Percentiles rank a stretch among this genome's conserved stretches.
These are phyloP conservation scores for Hirschfeldia incana DNA, from an alignment of 345 rosid genomes.

Conservation along the genomic window DNA sequence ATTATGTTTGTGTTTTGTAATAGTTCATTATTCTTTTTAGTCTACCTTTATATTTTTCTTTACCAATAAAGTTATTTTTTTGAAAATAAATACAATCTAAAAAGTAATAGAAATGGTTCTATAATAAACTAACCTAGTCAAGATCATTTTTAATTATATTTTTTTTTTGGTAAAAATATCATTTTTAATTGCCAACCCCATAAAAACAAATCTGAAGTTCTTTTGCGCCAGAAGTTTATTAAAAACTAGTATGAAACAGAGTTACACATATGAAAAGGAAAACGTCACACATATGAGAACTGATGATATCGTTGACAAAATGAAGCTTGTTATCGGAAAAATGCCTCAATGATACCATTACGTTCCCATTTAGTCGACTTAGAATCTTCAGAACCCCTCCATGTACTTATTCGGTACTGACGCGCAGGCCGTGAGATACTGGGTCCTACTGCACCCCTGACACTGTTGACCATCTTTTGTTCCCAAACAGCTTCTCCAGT, in stretches of 20 bases:
- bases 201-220: no score
- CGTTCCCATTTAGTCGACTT: background rate
- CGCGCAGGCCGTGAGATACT: background rate
- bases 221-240: background rate
- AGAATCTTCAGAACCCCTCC: background rate
- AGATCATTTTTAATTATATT: no score
- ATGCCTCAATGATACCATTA: background rate
- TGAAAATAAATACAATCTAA: no score
- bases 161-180: no score
- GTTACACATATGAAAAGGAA: background rate
- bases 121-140: no score
- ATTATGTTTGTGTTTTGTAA: background rate
- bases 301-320: background rate
- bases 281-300: no score
- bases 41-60: background rate
- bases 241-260: background rate
- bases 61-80: no score
- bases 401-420: background rate
- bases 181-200: no score
- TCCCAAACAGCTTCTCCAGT: constrained; percentile 8
- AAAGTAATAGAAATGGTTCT: no score
- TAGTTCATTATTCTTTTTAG: background rate
- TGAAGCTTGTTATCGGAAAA: background rate
- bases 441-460: background rate
- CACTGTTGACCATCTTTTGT: background rate